Conservation (phyloP, 2,329 filamentous ascomycete species). For the Ophiostoma ips region DNA sequence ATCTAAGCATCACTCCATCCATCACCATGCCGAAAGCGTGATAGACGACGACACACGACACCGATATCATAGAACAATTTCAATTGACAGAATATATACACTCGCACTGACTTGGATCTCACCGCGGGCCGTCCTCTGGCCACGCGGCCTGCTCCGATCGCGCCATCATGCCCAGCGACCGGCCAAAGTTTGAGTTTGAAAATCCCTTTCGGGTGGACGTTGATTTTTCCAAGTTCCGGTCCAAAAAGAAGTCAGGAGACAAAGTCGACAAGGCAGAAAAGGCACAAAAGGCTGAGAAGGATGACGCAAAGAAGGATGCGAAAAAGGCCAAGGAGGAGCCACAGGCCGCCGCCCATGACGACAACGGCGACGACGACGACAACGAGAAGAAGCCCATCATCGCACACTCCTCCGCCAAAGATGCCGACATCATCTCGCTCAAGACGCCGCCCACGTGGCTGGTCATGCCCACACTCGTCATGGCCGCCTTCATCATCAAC, state of each 20-base stretch:
- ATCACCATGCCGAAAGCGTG: no score
- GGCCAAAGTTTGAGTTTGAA: not conserved
- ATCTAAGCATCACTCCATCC: no score
- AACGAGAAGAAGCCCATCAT: not conserved
- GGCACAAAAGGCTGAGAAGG: no score
- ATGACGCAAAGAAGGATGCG: not conserved
- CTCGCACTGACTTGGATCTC: not conserved
- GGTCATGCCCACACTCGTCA: slow-evolving; percentile 10
- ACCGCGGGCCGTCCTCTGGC: not conserved
- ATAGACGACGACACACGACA: no score
- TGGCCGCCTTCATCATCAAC: slow-evolving; percentile 9
- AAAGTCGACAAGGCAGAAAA: not conserved
- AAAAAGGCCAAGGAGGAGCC: not conserved
- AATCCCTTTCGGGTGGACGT: slow-evolving; percentile 3
- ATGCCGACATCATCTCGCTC: not conserved
- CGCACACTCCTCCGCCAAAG: not conserved
- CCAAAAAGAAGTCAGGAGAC: not conserved
- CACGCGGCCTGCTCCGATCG: not conserved
- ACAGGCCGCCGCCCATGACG: not conserved
- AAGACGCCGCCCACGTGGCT: slow-evolving; percentile 9
- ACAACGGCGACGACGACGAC: not conserved
- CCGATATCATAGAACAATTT: no score
- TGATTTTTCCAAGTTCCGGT: not conserved
- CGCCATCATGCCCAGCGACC: slow-evolving; percentile 1
- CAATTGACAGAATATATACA: no score